phyloP scores from a whole-genome alignment of 2,329 filamentous ascomycete species.

The Hypoxylon sp. region DNA sequence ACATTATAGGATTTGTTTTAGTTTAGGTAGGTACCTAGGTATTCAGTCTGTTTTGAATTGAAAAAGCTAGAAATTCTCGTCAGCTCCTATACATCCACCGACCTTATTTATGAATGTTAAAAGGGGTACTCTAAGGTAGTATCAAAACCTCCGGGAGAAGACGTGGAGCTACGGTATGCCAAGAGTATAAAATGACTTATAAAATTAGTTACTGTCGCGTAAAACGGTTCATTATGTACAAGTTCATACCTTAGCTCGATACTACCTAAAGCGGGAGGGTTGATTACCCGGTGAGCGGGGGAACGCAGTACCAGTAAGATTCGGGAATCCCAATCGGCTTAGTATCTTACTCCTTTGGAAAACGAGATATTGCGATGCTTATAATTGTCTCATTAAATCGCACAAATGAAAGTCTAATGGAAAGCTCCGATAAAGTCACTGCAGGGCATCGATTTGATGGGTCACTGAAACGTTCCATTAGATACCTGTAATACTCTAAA shows the following conservation, averaged over 20 bases:
- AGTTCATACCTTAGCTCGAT: neutral
- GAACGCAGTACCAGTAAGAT: neutral
- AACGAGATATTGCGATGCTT: neutral
- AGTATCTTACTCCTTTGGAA: neutral
- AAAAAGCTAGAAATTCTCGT: no score
- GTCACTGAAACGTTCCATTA: neutral
- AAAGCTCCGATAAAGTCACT: neutral
- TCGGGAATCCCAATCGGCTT: neutral
- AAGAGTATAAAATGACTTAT: neutral
- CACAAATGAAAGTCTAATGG: neutral
- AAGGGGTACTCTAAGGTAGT: neutral
- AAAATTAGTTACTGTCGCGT: neutral
- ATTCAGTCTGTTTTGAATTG: no score
- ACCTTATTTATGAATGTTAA: neutral
- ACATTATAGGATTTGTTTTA: no score
- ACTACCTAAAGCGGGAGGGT: neutral
- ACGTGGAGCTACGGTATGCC: neutral
- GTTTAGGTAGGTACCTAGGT: no score
- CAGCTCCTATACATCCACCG: no score
- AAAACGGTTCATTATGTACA: neutral
- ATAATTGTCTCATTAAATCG: neutral
- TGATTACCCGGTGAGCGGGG: slow-evolving; percentile 31
- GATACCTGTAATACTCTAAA: neutral
- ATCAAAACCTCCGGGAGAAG: neutral
- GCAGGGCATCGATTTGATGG: neutral